These are phyloP conservation scores for Hortiboletus flavorubellus DNA, from an alignment of 768 basidiomycete genomes.

Conservation along the genomic window DNA sequence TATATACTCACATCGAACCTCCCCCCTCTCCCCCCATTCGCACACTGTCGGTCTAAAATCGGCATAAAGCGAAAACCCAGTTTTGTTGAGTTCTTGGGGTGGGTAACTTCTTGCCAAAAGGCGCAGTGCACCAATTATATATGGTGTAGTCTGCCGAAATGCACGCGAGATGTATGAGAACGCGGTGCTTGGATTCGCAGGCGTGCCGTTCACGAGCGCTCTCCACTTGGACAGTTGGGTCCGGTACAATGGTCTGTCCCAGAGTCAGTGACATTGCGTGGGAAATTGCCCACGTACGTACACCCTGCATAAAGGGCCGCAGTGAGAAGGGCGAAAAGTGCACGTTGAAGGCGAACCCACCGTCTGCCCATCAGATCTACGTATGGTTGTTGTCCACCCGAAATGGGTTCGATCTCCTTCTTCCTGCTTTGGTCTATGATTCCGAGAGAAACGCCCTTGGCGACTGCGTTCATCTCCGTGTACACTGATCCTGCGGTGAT, in stretches of 20 bases:
- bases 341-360: constrained; percentile 33
- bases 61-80: constrained; percentile 78
- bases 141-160: constrained; percentile 74
- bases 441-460: constrained; percentile 83
- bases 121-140: constrained; percentile 73
- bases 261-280: background rate
- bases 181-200: constrained; percentile 68
- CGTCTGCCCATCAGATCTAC: constrained; percentile 82
- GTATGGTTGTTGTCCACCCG: constrained; percentile 70
- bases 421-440: constrained; percentile 59
- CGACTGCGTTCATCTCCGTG: constrained; percentile 87
- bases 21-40: constrained; percentile 82
- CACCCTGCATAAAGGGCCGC: constrained; percentile 32
- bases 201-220: constrained; percentile 68
- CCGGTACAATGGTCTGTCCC: constrained; percentile 70
- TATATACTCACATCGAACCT: constrained; percentile 67
- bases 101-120: constrained; percentile 61
- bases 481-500: constrained; percentile 72
- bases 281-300: constrained; percentile 25
- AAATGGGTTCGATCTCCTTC: constrained; percentile 51
- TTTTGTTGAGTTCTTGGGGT: constrained; percentile 54
- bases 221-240: constrained; percentile 73
- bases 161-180: constrained; percentile 81
- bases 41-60: constrained; percentile 82
- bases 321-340: background rate